Base-by-base conservation (phyloP, 148 eudicot species). In the Rheum nobile region DNA sequence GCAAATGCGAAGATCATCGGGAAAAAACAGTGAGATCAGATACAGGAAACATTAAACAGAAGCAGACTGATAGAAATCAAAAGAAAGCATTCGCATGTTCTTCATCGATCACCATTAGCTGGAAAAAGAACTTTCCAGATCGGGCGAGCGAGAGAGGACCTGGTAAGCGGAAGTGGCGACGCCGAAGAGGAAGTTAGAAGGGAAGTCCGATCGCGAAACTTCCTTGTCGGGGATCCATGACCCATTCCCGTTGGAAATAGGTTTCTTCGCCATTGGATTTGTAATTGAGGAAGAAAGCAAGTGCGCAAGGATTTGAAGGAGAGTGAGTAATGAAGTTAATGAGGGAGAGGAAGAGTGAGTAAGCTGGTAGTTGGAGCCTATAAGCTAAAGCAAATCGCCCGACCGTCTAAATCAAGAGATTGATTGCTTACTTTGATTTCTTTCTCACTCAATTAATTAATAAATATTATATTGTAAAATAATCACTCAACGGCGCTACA, bases 121-220 rank as follows among this genome's bases (percentile, higher is more conserved):
- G 26, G 24, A 12, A 50, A 50, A n/a, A 5, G 0, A 50, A 50
- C 22, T 21, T n/a, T 50, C 67, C 1, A 65, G 70, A 65, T 65
- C 70, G 8, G 74, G 74, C 14, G 43, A 41, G 21, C 26, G 61
- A 39, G 42, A 71, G 67, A 44, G 19, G 29, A 88, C 96, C 90
- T 90, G 96, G 57, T 86, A 90, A 71, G 96, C 96, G 63, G 96
- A 84, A 61, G 96, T 90, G 71, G 96, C 96, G 78, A 77, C 88
- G 48, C 96, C 96, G 73, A 90, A 90, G 74, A 82, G 70, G 76
- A 90, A 90, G 67, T 86, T 52, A 67, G 86, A 73, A 71, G 96
- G 90, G 39, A 90, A 90, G 73, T 83, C 77, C 59, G 75, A 38
- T 44, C 85, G 82, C 10, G 80, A 74, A 13, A 84, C 80, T n/a